Evolutionary conservation across 345 rosid species (phyloP).

Genomic region (Sisymbrium altissimum): DNA sequence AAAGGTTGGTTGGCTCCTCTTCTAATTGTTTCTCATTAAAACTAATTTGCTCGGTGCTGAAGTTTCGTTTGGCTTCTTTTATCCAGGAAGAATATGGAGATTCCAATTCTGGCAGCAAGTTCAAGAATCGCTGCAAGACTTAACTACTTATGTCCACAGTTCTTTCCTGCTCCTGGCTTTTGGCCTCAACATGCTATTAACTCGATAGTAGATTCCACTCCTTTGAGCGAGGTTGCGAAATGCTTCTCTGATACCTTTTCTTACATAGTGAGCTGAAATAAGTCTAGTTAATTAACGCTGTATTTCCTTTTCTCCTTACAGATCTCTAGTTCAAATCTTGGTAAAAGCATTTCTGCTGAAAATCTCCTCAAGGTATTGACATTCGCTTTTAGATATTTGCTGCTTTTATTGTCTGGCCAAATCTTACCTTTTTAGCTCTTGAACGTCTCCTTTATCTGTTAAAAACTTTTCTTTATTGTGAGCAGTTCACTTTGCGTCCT

Average conservation of each 20-base stretch:
- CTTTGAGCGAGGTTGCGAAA: constrained; percentile 48
- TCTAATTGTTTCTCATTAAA: constrained; percentile 11
- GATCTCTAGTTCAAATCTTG: constrained; percentile 38
- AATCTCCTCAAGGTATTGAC: constrained; percentile 85
- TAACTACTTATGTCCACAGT: constrained; percentile 89
- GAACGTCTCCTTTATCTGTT: background rate
- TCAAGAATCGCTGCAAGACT: constrained; percentile 78
- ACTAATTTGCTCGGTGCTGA: background rate
- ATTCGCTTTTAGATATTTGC: background rate
- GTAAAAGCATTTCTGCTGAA: constrained; percentile 60
- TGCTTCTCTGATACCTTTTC: background rate
- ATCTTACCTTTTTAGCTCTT: background rate
- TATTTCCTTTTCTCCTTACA: constrained; percentile 30
- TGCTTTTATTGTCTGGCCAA: background rate
- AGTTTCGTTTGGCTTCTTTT: background rate
- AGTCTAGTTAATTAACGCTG: background rate
- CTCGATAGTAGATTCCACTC: constrained; percentile 21
- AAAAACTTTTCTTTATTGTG: background rate
- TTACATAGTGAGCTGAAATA: background rate
- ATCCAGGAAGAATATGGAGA: constrained; percentile 72
- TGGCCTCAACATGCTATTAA: constrained; percentile 47
- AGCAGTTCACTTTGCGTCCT: constrained; percentile 92
- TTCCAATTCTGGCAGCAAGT: constrained; percentile 79
- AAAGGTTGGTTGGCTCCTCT: constrained; percentile 56
- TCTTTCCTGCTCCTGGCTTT: constrained; percentile 88